Evolutionary conservation across 2,329 filamentous ascomycete species (phyloP).

Genomic region (Microascus cirrosus): DNA sequence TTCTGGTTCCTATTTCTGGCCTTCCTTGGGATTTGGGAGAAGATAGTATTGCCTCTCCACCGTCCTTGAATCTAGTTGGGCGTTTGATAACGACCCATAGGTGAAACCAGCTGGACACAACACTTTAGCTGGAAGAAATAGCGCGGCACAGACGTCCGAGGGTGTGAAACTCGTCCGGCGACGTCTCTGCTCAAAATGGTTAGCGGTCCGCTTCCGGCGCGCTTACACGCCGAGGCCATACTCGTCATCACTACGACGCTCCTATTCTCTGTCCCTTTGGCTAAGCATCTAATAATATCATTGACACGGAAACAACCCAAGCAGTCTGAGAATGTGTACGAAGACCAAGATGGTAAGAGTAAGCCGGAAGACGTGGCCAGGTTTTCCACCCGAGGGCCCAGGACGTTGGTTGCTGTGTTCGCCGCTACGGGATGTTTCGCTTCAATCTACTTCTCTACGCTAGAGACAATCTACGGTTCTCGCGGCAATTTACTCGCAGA

Average conservation of each 20-base stretch:
- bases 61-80: too few relatives aligned
- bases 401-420: conserved; percentile 40
- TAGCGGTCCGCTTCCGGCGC: not conserved
- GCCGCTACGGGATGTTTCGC: conserved; percentile 39
- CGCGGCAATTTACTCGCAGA: conserved; percentile 30
- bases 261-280: not conserved
- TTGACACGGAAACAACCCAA: not conserved
- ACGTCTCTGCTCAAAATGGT: not conserved
- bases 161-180: too few relatives aligned
- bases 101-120: too few relatives aligned
- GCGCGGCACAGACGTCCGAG: too few relatives aligned
- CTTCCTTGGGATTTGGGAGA: too few relatives aligned
- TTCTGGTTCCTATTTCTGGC: too few relatives aligned
- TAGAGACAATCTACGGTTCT: conserved; percentile 28
- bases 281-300: not conserved
- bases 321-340: conserved; percentile 41
- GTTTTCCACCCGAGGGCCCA: conserved; percentile 51
- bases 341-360: conserved; percentile 59
- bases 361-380: conserved; percentile 49
- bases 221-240: not conserved
- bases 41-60: too few relatives aligned
- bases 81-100: too few relatives aligned
- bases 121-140: too few relatives aligned
- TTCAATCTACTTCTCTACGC: conserved; percentile 44
- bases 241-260: not conserved